Evolutionary conservation across 2,329 filamentous ascomycete species (phyloP).

Genomic region (Sclerotinia subarctica): DNA sequence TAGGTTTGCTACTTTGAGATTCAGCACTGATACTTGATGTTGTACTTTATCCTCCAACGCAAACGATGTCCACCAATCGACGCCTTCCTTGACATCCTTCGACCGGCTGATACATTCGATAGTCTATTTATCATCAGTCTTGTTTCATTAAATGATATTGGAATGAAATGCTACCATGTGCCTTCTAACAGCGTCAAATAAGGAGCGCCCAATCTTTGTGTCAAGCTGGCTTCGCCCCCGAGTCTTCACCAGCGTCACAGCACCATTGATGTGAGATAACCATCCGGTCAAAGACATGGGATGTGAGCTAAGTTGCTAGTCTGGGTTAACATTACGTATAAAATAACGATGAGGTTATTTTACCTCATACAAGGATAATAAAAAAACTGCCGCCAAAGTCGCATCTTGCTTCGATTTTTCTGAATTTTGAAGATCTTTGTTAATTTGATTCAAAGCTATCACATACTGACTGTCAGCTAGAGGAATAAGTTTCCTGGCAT

Average conservation of each 20-base stretch:
- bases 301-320: conserved; percentile 49
- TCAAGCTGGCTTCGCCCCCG: conserved; percentile 51
- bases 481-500: conserved; percentile 38
- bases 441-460: conserved; percentile 51
- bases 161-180: conserved; percentile 49
- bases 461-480: conserved; percentile 51
- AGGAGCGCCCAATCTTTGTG: conserved; percentile 50
- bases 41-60: conserved; percentile 48
- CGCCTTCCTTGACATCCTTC: conserved; percentile 50
- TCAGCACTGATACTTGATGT: conserved; percentile 45
- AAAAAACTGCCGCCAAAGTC: conserved; percentile 55
- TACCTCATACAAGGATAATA: conserved; percentile 59
- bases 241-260: conserved; percentile 55
- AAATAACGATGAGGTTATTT: conserved; percentile 14
- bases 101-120: conserved; percentile 53
- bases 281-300: conserved; percentile 54
- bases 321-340: not conserved
- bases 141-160: not conserved
- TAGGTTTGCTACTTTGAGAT: conserved; percentile 52
- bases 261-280: conserved; percentile 59
- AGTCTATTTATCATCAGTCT: conserved; percentile 52
- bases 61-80: conserved; percentile 56
- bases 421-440: conserved; percentile 50
- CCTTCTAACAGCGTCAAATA: conserved; percentile 58
- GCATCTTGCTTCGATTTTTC: conserved; percentile 49